These are phyloP conservation scores for Barnettozyma salicaria DNA, from an alignment of 805 yeast genomes.

Conservation along the genomic window DNA sequence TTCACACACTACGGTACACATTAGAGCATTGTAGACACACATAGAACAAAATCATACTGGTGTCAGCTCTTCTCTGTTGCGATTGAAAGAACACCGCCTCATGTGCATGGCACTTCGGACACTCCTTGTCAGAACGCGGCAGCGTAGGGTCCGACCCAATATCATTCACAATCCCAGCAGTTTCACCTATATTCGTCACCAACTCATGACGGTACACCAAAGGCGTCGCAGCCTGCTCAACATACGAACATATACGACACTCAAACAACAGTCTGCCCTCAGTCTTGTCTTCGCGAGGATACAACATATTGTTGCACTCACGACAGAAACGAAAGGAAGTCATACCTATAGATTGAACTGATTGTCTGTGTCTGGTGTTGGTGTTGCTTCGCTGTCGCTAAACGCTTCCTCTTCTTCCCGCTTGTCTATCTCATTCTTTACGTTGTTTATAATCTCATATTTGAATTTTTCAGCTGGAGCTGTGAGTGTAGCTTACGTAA, in stretches of 20 bases:
- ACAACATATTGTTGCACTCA: constrained; percentile 95
- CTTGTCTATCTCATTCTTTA: too few species aligned
- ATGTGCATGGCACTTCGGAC: constrained; percentile 81
- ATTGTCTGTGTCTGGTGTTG: neutral
- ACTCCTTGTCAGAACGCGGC: constrained; percentile 90
- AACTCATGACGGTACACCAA: constrained; percentile 89
- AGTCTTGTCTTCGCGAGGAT: constrained; percentile 91
- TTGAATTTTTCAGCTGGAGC: too few species aligned
- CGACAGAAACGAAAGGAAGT: constrained; percentile 94
- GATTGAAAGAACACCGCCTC: constrained; percentile 97
- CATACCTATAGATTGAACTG: constrained; percentile 50
- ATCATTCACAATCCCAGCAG: constrained; percentile 96
- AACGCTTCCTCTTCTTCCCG: neutral
- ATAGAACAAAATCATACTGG: constrained; percentile 90
- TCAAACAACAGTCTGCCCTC: constrained; percentile 67
- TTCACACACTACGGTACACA: constrained; percentile 37
- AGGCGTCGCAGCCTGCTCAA: constrained; percentile 84
- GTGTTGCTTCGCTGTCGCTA: neutral
- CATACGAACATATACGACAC: constrained; percentile 91
- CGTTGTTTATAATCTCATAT: too few species aligned
- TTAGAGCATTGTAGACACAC: constrained; percentile 84
- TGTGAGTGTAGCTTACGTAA: too few species aligned
- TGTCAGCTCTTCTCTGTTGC: constrained; percentile 91
- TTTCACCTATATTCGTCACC: constrained; percentile 83
- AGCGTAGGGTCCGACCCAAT: constrained; percentile 96